These are phyloP conservation scores for Linum trigynum DNA, from an alignment of 345 rosid species.

Conservation along the genomic window DNA sequence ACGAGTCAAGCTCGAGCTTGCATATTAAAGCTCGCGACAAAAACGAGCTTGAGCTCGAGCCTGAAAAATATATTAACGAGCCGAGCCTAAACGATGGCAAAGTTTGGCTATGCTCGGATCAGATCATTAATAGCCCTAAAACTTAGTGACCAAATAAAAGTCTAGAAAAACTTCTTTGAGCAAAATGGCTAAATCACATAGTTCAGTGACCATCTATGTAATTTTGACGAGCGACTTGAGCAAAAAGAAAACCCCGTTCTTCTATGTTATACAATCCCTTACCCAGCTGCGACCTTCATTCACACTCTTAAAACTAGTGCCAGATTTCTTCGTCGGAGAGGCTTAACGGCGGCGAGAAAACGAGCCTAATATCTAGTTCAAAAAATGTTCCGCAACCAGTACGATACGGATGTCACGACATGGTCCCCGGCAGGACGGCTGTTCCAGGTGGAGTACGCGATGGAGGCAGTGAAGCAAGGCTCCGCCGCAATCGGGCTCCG, in stretches of 20 bases:
- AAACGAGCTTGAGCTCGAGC: too few relatives aligned
- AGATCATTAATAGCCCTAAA: too few relatives aligned
- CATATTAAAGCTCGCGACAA: too few relatives aligned
- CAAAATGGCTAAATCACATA: too few relatives aligned
- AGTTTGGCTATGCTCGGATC: too few relatives aligned
- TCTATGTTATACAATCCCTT: too few relatives aligned
- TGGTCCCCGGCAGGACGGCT: conserved; percentile 98
- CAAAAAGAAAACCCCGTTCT: neutral
- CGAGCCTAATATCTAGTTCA: neutral
- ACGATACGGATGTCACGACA: conserved; percentile 96
- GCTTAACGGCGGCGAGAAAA: neutral
- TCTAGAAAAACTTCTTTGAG: too few relatives aligned
- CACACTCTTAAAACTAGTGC: neutral
- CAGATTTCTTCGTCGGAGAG: neutral
- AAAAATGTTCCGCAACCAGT: conserved; percentile 88
- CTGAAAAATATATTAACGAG: too few relatives aligned
- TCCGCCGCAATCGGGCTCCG: conserved; percentile 99
- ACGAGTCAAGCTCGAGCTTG: too few relatives aligned
- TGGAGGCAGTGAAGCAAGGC: conserved; percentile 99
- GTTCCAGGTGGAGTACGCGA: conserved; percentile 96
- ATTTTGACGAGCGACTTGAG: neutral
- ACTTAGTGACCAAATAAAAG: too few relatives aligned
- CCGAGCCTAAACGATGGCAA: too few relatives aligned
- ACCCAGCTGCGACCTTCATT: neutral
- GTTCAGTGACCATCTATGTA: too few relatives aligned